A percentile compares a stretch with the other conserved stretches of the same genome.
Conservation (phyloP, 345 rosid genomes). For the Garcia nutans region DNA sequence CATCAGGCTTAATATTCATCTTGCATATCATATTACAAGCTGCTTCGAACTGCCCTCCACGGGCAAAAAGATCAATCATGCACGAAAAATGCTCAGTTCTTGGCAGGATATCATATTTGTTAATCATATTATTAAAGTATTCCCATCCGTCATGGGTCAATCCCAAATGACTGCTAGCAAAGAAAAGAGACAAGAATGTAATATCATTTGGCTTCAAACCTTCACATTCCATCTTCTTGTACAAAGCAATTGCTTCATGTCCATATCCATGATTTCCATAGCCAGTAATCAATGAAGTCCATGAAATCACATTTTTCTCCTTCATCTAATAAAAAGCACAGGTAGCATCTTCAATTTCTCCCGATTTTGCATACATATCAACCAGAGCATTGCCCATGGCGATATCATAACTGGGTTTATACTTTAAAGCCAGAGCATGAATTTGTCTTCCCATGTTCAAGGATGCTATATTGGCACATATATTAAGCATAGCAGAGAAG, state of each 20-base stretch:
- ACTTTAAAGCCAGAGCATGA: conserved; percentile 55
- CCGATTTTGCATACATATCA: conserved; percentile 38
- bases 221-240: conserved; percentile 28
- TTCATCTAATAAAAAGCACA: conserved; percentile 24
- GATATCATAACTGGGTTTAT: conserved; percentile 37
- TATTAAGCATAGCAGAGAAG: conserved; percentile 54
- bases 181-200: conserved; percentile 33
- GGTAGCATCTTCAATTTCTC: conserved; percentile 28
- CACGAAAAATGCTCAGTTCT: conserved; percentile 27
- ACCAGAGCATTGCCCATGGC: conserved; percentile 29
- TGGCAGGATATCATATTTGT: conserved; percentile 19
- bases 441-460: conserved; percentile 62
- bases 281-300: conserved; percentile 33
- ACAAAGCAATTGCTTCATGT: conserved; percentile 24
- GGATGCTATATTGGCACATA: conserved; percentile 53
- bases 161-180: conserved; percentile 32
- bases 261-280: conserved; percentile 31
- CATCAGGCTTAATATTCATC: conserved; percentile 23
- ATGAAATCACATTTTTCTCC: conserved; percentile 33
- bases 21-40: conserved; percentile 13
- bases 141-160: conserved; percentile 26
- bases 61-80: conserved; percentile 27
- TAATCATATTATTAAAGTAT: conserved; percentile 26
- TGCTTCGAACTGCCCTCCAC: conserved; percentile 27
- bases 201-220: conserved; percentile 29